phyloP scores from a whole-genome alignment of 2,329 filamentous ascomycete genomes.

The Trichoderma sp. region DNA sequence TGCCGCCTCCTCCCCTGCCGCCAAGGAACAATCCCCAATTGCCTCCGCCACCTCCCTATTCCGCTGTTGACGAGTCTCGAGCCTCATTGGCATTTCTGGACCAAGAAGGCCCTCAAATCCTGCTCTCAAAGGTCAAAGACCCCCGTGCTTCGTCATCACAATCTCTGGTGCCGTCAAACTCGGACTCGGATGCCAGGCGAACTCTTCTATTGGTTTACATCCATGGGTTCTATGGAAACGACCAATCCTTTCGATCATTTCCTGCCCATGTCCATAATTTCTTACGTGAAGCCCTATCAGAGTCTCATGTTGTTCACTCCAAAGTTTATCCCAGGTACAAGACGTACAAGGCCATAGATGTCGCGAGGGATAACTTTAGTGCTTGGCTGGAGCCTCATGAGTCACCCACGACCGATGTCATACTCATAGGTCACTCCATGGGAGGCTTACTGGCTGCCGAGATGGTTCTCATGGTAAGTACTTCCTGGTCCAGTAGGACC shows the following conservation, averaged over 20 bases:
- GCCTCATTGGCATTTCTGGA: background rate
- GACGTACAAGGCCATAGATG: constrained; percentile 66
- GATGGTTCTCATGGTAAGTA: constrained; percentile 60
- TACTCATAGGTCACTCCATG: constrained; percentile 87
- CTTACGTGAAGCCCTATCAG: constrained; percentile 61
- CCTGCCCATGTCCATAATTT: constrained; percentile 81
- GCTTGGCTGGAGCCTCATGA: constrained; percentile 78
- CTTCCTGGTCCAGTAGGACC: background rate
- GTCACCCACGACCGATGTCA: constrained; percentile 67
- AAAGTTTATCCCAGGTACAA: constrained; percentile 82
- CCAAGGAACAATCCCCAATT: background rate
- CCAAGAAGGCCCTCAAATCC: background rate
- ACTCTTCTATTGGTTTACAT: constrained; percentile 76
- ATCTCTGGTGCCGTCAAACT: constrained; percentile 36
- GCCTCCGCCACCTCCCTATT: constrained; percentile 16
- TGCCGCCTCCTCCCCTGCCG: background rate
- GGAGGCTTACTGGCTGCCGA: constrained; percentile 81
- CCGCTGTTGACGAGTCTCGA: background rate
- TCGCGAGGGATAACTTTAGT: constrained; percentile 80
- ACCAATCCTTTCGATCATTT: constrained; percentile 83
- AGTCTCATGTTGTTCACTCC: constrained; percentile 77
- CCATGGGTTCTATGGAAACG: constrained; percentile 87
- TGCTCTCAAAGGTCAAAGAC: constrained; percentile 30
- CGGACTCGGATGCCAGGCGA: constrained; percentile 37
- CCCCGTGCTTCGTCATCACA: constrained; percentile 50